These are phyloP conservation scores for Ceratocystis eucalypticola DNA, from an alignment of 2,329 filamentous ascomycete genomes.

Conservation along the genomic window DNA sequence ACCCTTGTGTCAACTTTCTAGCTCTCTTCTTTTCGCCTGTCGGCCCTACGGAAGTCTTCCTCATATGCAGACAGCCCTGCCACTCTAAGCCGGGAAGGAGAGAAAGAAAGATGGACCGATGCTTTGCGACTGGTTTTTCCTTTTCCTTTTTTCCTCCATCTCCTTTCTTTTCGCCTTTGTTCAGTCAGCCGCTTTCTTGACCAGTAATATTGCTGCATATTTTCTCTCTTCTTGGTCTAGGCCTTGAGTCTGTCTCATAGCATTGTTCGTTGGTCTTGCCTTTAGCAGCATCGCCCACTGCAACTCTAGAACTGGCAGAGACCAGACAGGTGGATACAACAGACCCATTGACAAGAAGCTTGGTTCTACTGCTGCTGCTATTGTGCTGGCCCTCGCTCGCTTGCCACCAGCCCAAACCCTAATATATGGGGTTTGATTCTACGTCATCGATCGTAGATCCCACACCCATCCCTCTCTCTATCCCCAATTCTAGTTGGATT, in stretches of 20 bases:
- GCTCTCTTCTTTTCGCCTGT: background rate
- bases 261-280: background rate
- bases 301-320: too few relatives aligned
- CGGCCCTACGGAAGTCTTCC: conserved; percentile 13
- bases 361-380: background rate
- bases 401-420: background rate
- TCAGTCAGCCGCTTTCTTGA: background rate
- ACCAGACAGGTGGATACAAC: too few relatives aligned
- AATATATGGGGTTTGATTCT: background rate
- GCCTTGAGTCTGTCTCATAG: background rate
- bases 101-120: background rate
- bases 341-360: too few relatives aligned
- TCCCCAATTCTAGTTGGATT: background rate
- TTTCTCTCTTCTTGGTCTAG: conserved; percentile 1
- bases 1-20: background rate
- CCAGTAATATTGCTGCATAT: conserved; percentile 3
- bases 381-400: background rate
- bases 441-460: conserved; percentile 5
- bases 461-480: background rate
- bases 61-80: background rate
- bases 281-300: background rate
- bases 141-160: background rate
- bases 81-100: background rate
- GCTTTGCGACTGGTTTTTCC: background rate
- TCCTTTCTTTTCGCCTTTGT: background rate